Evolutionary conservation across 257 asterid species (phyloP).

Genomic region (Nicotiana otophora): DNA sequence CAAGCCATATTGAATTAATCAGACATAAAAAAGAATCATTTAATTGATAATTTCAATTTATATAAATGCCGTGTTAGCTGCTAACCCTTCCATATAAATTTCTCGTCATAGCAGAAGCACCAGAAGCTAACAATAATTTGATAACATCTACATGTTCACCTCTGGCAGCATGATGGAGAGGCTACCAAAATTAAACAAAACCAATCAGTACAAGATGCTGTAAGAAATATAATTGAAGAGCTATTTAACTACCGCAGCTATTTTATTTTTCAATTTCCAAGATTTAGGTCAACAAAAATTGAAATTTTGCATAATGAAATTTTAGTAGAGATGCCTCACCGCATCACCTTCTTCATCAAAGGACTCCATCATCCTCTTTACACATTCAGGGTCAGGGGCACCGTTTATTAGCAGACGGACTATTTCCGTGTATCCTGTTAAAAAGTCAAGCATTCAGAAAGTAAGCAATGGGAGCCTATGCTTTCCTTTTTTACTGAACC

Average conservation of each 20-base stretch:
- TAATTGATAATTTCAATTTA: not conserved
- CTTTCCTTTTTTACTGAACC: not conserved
- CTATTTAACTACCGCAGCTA: not conserved
- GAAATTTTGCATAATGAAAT: not conserved
- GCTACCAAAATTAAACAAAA: conserved; percentile 29
- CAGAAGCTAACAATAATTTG: conserved; percentile 48
- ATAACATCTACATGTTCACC: conserved; percentile 59
- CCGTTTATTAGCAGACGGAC: conserved; percentile 43
- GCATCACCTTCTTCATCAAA: conserved; percentile 76
- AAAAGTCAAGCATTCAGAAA: not conserved
- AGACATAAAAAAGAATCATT: not conserved
- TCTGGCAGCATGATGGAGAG: conserved; percentile 88
- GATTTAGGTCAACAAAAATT: not conserved
- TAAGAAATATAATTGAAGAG: not conserved
- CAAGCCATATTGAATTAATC: not conserved
- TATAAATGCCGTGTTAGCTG: not conserved
- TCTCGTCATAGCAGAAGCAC: conserved; percentile 54
- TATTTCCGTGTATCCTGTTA: conserved; percentile 58
- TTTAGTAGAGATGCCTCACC: conserved; percentile 34
- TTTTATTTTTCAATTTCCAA: not conserved
- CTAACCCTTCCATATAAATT: conserved; percentile 61
- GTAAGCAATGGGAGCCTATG: not conserved
- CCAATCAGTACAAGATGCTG: not conserved
- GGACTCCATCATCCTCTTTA: conserved; percentile 61
- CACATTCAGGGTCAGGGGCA: conserved; percentile 38